Evolutionary conservation across 345 rosid species (phyloP).

Genomic region (Heritiera littoralis): DNA sequence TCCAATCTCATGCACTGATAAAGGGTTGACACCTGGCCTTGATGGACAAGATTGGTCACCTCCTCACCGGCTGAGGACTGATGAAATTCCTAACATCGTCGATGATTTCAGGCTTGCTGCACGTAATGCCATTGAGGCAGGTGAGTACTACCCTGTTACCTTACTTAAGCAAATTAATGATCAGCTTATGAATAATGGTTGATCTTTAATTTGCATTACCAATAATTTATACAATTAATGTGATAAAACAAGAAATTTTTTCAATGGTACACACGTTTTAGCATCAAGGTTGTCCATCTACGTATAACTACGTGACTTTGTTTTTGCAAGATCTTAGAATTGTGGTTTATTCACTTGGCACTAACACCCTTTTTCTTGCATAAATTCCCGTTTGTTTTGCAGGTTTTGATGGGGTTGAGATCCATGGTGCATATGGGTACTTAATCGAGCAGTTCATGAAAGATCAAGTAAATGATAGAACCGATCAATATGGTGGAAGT

Average conservation of each 20-base stretch:
- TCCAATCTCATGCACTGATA: slow-evolving; percentile 45
- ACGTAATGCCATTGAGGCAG: slow-evolving; percentile 55
- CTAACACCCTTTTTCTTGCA: neutral
- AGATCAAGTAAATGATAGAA: slow-evolving; percentile 29
- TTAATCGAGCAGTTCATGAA: slow-evolving; percentile 54
- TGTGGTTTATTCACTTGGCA: neutral
- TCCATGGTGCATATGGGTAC: slow-evolving; percentile 35
- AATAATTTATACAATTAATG: neutral
- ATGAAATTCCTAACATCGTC: slow-evolving; percentile 39
- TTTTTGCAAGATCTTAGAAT: neutral
- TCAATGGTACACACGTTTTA: neutral
- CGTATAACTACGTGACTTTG: neutral
- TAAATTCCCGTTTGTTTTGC: neutral
- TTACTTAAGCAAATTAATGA: neutral
- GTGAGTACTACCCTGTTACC: slow-evolving; percentile 17
- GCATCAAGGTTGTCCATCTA: neutral
- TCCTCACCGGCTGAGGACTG: slow-evolving; percentile 41
- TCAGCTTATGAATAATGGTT: neutral
- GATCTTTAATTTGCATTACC: neutral
- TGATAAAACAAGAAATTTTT: neutral
- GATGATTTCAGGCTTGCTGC: slow-evolving; percentile 53
- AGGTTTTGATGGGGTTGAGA: slow-evolving; percentile 21
- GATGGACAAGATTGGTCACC: slow-evolving; percentile 36
- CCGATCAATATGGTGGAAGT: slow-evolving; percentile 5
- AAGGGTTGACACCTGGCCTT: slow-evolving; percentile 11